These are phyloP conservation scores for Rutstroemia sp. DNA, from an alignment of 2,329 filamentous ascomycete genomes.

Conservation along the genomic window DNA sequence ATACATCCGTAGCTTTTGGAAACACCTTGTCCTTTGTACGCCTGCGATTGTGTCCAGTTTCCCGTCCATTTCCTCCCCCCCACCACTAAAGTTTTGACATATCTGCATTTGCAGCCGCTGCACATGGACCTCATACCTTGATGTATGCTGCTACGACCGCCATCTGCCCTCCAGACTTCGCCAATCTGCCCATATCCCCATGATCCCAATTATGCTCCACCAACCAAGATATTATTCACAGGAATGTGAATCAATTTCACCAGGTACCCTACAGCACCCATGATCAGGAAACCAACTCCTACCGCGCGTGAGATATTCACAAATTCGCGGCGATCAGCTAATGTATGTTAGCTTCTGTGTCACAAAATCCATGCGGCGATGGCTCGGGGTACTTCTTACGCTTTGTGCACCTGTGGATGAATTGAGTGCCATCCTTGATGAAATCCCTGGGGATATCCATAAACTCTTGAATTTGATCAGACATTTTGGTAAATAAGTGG, in stretches of 20 bases:
- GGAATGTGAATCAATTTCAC: conserved; percentile 47
- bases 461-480: conserved; percentile 51
- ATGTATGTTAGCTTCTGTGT: neutral
- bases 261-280: conserved; percentile 45
- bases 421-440: conserved; percentile 36
- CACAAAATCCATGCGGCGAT: no score
- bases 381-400: conserved; percentile 26
- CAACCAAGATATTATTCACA: conserved; percentile 46
- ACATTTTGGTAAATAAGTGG: conserved; percentile 30
- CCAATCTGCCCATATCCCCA: conserved; percentile 9
- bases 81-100: neutral
- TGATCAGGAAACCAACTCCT: conserved; percentile 44
- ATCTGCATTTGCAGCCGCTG: no score
- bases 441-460: conserved; percentile 46
- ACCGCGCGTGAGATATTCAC: conserved; percentile 43
- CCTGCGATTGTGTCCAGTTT: neutral
- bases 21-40: conserved; percentile 6
- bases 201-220: conserved; percentile 31
- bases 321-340: conserved; percentile 34
- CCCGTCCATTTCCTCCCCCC: neutral
- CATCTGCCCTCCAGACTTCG: neutral
- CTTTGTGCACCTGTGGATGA: conserved; percentile 38
- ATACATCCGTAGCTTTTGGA: conserved; percentile 8
- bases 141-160: neutral
- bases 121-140: neutral